phyloP scores from a whole-genome alignment of 1,284 basidiomycete species.

The Moniliella sp. region DNA sequence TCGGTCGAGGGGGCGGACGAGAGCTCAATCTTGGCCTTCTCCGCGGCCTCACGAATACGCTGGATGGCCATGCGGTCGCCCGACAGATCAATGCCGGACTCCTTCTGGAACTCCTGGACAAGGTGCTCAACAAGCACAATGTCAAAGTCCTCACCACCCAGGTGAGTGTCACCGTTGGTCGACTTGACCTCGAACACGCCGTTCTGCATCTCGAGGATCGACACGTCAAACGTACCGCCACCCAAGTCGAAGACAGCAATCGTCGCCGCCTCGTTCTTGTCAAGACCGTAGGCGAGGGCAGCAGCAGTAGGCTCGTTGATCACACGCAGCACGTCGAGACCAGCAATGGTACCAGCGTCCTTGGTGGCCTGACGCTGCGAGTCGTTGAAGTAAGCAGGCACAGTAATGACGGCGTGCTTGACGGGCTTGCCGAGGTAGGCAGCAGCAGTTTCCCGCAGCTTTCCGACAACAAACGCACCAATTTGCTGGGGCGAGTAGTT shows the following conservation, averaged over 20 bases:
- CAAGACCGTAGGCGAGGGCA: slow-evolving; percentile 64
- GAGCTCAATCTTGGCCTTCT: slow-evolving; percentile 96
- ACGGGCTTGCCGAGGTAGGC: slow-evolving; percentile 76
- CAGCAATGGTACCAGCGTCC: slow-evolving; percentile 86
- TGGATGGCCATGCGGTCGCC: slow-evolving; percentile 91
- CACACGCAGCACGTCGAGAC: slow-evolving; percentile 85
- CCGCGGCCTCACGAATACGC: slow-evolving; percentile 90
- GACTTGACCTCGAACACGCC: slow-evolving; percentile 98
- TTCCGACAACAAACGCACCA: slow-evolving; percentile 63
- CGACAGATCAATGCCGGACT: slow-evolving; percentile 57
- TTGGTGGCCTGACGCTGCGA: slow-evolving; percentile 95
- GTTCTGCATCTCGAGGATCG: slow-evolving; percentile 94
- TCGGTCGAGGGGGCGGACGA: slow-evolving; percentile 85
- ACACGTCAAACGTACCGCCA: slow-evolving; percentile 93
- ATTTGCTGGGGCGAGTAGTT: slow-evolving; percentile 45
- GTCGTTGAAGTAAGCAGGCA: slow-evolving; percentile 97
- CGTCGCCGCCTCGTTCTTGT: slow-evolving; percentile 17
- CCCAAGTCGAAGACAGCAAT: slow-evolving; percentile 93
- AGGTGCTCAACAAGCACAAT: slow-evolving; percentile 70
- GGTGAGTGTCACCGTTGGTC: slow-evolving; percentile 93
- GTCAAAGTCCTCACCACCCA: slow-evolving; percentile 95
- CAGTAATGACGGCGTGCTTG: slow-evolving; percentile 76
- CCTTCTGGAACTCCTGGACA: slow-evolving; percentile 80
- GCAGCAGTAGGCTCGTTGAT: slow-evolving; percentile 98
- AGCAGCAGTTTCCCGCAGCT: slow-evolving; percentile 89